Evolutionary conservation across 306 rosid genomes (phyloP).

Genomic region (Lupinus albus): DNA sequence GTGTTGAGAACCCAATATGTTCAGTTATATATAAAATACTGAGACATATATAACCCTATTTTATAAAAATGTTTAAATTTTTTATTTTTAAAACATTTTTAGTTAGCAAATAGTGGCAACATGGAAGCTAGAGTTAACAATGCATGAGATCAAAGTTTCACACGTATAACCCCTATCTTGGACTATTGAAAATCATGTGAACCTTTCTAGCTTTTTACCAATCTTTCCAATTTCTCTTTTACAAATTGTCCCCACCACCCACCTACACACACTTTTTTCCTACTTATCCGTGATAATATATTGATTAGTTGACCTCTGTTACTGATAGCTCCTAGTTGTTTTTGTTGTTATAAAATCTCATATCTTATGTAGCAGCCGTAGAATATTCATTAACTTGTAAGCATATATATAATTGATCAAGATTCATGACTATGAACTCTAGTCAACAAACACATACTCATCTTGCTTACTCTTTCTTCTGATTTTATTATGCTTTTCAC

Average conservation of each 20-base stretch:
- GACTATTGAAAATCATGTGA: conserved; percentile 66
- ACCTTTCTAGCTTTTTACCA: conserved; percentile 24
- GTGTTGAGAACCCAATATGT: too few relatives aligned
- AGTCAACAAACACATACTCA: conserved; percentile 4
- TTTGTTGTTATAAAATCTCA: neutral
- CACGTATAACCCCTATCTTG: conserved; percentile 51
- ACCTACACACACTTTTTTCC: conserved; percentile 4
- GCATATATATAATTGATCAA: conserved; percentile 30
- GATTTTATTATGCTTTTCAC: neutral
- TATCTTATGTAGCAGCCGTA: conserved; percentile 10
- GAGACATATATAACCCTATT: too few relatives aligned
- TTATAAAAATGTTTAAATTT: too few relatives aligned
- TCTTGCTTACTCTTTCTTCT: neutral
- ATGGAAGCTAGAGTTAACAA: conserved; percentile 39
- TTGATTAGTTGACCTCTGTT: conserved; percentile 61
- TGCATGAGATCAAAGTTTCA: conserved; percentile 34
- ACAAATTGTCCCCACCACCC: conserved; percentile 40
- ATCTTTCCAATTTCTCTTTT: conserved; percentile 44
- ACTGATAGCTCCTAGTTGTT: conserved; percentile 42
- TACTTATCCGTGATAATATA: conserved; percentile 50
- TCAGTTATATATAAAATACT: too few relatives aligned
- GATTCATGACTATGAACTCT: conserved; percentile 5
- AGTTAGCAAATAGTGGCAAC: conserved; percentile 28
- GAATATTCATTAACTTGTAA: conserved; percentile 19
- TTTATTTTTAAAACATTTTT: conserved; percentile 22